phyloP scores from a whole-genome alignment of 2,329 filamentous ascomycete genomes.

The Herpotrichia juniperi region DNA sequence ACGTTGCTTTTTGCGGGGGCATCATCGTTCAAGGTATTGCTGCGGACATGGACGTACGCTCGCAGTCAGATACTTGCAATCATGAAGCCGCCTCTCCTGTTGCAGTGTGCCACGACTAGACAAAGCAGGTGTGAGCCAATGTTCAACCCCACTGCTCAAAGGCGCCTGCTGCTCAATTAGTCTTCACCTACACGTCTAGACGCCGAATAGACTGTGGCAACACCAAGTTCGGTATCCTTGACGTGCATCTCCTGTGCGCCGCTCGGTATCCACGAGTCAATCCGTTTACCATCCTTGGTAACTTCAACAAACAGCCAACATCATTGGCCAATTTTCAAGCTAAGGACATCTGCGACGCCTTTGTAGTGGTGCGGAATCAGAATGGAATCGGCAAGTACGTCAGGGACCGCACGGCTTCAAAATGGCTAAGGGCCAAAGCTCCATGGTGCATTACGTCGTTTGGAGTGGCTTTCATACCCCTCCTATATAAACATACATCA shows the following conservation, averaged over 20 bases:
- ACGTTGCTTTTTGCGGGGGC: no score
- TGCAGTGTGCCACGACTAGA: background rate
- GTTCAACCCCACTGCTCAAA: background rate
- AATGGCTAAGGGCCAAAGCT: background rate
- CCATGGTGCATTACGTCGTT: slow-evolving; percentile 11
- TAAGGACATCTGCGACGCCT: background rate
- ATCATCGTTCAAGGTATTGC: no score
- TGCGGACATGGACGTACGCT: no score
- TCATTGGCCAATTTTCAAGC: background rate
- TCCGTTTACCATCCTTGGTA: no score
- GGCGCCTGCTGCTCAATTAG: background rate
- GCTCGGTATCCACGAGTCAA: background rate
- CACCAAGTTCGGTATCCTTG: slow-evolving; percentile 5
- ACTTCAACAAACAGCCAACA: no score
- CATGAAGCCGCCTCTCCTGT: no score
- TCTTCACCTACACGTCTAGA: background rate
- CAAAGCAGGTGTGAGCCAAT: background rate
- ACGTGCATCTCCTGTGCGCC: background rate
- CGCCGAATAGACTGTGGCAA: slow-evolving; percentile 4
- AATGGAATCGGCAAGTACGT: background rate
- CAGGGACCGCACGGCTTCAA: background rate
- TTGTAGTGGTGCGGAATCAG: background rate
- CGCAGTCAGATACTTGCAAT: no score
- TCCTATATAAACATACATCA: slow-evolving; percentile 4
- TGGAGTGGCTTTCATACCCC: slow-evolving; percentile 1